Evolutionary conservation across 345 rosid species (phyloP).

Genomic region (Ceriops zippeliana): DNA sequence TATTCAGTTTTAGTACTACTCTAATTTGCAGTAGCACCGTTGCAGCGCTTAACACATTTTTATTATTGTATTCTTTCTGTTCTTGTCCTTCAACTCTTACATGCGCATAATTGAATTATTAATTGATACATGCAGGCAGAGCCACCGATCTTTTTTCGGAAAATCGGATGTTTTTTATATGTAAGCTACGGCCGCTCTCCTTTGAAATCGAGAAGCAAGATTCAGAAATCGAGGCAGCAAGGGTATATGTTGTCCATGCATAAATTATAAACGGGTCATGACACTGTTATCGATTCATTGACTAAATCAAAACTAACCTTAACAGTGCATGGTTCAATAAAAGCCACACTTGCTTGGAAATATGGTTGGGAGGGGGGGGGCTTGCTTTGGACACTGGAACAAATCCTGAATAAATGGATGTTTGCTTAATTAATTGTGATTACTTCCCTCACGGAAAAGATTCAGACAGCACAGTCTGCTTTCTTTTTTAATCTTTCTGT

Average conservation of each 20-base stretch:
- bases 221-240: conserved; percentile 55
- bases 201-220: conserved; percentile 46
- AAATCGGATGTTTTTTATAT: conserved; percentile 64
- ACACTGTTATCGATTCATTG: too few species aligned
- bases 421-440: too few species aligned
- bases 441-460: too few species aligned
- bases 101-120: not conserved
- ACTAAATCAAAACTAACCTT: too few species aligned
- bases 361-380: too few species aligned
- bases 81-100: not conserved
- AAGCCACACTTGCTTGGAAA: too few species aligned
- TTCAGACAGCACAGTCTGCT: not conserved
- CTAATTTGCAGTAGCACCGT: too few species aligned
- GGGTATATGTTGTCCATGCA: conserved; percentile 27
- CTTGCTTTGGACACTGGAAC: too few species aligned
- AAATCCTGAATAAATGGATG: too few species aligned
- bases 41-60: not conserved
- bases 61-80: not conserved
- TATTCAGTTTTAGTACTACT: too few species aligned
- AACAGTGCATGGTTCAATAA: too few species aligned
- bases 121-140: conserved; percentile 41
- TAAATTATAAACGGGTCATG: not conserved
- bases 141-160: conserved; percentile 45
- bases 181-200: conserved; percentile 46
- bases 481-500: not conserved